Conservation (phyloP, 1,284 basidiomycete species). For the Ustilago sp. region DNA sequence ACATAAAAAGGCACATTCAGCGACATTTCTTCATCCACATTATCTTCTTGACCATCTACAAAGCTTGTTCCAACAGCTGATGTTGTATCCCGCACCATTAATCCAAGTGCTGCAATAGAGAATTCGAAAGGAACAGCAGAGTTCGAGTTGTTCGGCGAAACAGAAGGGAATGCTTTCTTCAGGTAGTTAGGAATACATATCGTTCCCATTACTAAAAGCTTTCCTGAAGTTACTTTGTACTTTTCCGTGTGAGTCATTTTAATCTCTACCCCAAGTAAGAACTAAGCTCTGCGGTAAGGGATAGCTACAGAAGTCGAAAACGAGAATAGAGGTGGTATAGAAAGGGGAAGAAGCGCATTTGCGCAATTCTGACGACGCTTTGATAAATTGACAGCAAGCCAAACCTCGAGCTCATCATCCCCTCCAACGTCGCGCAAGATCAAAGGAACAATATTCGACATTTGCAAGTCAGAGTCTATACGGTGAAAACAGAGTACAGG, state of each 20-base stretch:
- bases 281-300: no score
- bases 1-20: constrained; percentile 28
- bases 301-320: not conserved
- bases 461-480: constrained; percentile 42
- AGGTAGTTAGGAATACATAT: constrained; percentile 8
- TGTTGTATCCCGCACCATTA: not conserved
- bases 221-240: not conserved
- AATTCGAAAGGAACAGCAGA: not conserved
- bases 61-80: not conserved
- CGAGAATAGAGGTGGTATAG: not conserved
- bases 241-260: not conserved
- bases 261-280: no score
- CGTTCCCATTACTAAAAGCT: constrained; percentile 6
- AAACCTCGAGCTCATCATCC: no score
- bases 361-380: not conserved
- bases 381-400: constrained; percentile 2
- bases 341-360: not conserved
- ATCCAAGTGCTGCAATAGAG: not conserved
- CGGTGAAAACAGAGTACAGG: constrained; percentile 27
- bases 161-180: not conserved
- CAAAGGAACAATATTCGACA: not conserved
- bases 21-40: not conserved
- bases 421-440: not conserved
- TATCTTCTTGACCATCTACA: not conserved
- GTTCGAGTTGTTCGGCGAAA: not conserved